Evolutionary conservation across 208 protist species (phyloP).

Genomic region (Naegleria gruberi): DNA sequence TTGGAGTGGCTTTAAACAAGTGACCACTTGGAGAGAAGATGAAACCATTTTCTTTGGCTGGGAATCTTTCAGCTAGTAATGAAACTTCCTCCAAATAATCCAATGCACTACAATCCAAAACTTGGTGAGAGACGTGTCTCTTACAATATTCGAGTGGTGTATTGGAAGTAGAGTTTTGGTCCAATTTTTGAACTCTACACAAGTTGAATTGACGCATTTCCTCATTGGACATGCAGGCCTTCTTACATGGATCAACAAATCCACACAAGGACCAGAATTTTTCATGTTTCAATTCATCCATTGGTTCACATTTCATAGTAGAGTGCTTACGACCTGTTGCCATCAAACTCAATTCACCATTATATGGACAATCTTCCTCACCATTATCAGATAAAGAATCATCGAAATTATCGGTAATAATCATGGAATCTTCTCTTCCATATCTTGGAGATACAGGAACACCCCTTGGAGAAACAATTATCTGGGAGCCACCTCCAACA

Average conservation of each 20-base stretch:
- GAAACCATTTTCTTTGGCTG: not conserved
- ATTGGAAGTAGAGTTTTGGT: not conserved
- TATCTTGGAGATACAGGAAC: not conserved
- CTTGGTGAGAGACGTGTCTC: not conserved
- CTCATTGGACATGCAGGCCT: not conserved
- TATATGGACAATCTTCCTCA: not conserved
- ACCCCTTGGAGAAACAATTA: not conserved
- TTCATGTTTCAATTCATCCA: conserved; percentile 7
- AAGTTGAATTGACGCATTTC: not conserved
- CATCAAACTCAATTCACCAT: not conserved
- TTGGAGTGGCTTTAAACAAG: not conserved
- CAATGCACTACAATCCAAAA: not conserved
- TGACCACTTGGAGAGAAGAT: not conserved
- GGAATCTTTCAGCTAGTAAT: not conserved
- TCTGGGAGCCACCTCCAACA: not conserved
- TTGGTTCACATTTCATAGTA: not conserved
- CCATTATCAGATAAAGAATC: not conserved
- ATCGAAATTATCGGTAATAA: not conserved
- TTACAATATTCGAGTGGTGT: not conserved
- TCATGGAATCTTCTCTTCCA: not conserved
- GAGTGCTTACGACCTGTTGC: not conserved
- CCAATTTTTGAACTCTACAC: not conserved
- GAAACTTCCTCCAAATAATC: not conserved
- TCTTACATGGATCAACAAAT: not conserved
- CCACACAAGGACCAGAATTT: not conserved